These are phyloP conservation scores for Alternaria postmessia DNA, from an alignment of 2,329 filamentous ascomycete species.

Conservation along the genomic window DNA sequence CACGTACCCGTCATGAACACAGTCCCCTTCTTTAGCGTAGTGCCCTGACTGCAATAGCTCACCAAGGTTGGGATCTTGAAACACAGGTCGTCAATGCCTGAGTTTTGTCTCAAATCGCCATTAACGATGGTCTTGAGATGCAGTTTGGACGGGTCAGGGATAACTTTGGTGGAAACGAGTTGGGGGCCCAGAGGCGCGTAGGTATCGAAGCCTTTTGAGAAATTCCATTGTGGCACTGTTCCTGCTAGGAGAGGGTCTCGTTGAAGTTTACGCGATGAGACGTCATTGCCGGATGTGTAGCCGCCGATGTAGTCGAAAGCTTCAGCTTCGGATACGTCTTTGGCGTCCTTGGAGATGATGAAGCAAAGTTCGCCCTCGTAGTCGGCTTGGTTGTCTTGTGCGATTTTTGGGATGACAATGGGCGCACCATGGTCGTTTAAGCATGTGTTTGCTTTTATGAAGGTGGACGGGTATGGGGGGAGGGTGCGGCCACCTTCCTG, in stretches of 20 bases:
- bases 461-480: conserved; percentile 60
- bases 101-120: conserved; percentile 58
- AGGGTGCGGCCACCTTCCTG: conserved; percentile 60
- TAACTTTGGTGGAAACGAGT: conserved; percentile 54
- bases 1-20: conserved; percentile 61
- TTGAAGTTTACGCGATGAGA: conserved; percentile 63
- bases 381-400: conserved; percentile 58
- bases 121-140: conserved; percentile 59
- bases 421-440: conserved; percentile 51
- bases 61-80: conserved; percentile 59
- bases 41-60: conserved; percentile 57
- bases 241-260: conserved; percentile 60
- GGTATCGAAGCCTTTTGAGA: conserved; percentile 66
- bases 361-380: conserved; percentile 54
- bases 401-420: conserved; percentile 59
- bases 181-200: conserved; percentile 63
- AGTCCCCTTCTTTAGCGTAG: conserved; percentile 57
- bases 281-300: conserved; percentile 65
- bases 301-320: conserved; percentile 62
- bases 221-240: conserved; percentile 64
- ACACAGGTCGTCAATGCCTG: conserved; percentile 58
- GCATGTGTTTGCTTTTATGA: conserved; percentile 59
- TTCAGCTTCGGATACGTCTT: conserved; percentile 56
- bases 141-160: conserved; percentile 56
- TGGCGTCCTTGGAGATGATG: conserved; percentile 62